Base-by-base conservation (phyloP, 352 stramenopile genomes). In the Thalassiosira ordinaria region DNA sequence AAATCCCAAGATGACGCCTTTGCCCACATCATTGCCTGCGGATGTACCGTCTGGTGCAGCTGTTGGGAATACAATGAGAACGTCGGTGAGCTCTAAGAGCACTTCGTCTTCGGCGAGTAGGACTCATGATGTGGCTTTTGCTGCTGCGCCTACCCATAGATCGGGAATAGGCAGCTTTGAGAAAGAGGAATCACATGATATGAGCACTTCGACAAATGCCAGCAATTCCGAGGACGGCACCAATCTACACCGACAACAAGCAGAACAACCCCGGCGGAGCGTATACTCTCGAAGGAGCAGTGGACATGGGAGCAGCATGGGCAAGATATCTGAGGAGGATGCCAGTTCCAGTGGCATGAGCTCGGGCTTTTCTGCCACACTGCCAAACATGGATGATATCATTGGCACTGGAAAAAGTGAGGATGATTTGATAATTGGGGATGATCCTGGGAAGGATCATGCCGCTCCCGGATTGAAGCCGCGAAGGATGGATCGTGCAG, bases 21-120 rank as follows among this genome's bases (percentile, higher is more conserved):
- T 70, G 46, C 62, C 62, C n/a, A 46, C 51, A 29, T 27, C 31
- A 49, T 37, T 70, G n/a, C 62, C 62, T 14, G 62, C 62, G 11
- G 57, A 67, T 51, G 37, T 67, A 11, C 16, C 37, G 9, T 29
- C 13, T 41, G 6, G 29, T 49, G 46, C 16, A 18, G n/a, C n/a
- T n/a, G 33, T 11, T 41, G 33, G 33, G 5, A 55, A 27, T 51
- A 5, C 41, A 51, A 22, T 44, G 35, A 44, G 35, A 44, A 44
- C n/a, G n/a, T n/a, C n/a, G n/a, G n/a, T n/a, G n/a, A n/a, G n/a
- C n/a, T n/a, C n/a, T n/a, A n/a, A n/a, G n/a, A n/a, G n/a, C n/a
- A n/a, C n/a, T n/a, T n/a, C n/a, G n/a, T n/a, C n/a, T n/a, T n/a
- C n/a, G n/a, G n/a, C n/a, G n/a, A n/a, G n/a, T n/a, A n/a, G n/a